phyloP scores from a whole-genome alignment of 2,329 filamentous ascomycete species.

The Penicillium nordicum region DNA sequence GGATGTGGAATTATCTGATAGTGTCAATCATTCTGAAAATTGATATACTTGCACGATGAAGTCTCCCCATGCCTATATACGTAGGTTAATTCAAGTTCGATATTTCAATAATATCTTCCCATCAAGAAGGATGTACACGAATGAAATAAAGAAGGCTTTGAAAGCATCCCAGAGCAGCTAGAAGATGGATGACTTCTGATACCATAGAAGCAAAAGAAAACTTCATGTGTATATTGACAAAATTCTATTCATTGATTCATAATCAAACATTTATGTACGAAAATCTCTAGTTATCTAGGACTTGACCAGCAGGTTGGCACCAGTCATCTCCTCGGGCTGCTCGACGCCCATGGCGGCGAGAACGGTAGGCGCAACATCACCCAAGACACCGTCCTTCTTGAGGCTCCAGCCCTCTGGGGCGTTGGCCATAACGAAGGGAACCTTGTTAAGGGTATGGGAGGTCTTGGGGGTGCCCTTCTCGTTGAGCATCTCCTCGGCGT shows the following conservation, averaged over 20 bases:
- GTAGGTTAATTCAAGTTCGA: background rate
- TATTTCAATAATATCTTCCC: background rate
- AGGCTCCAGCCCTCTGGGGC: conserved; percentile 85
- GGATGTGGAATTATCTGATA: background rate
- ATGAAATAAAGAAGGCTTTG: background rate
- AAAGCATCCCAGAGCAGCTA: too few species aligned
- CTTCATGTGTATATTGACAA: conserved; percentile 22
- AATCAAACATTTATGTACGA: conserved; percentile 14
- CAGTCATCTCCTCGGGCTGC: conserved; percentile 89
- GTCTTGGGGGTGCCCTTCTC: conserved; percentile 95
- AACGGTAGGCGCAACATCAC: conserved; percentile 94
- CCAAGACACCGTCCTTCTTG: conserved; percentile 83
- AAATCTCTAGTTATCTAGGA: conserved; percentile 28
- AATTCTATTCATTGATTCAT: conserved; percentile 25
- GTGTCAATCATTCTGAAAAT: background rate
- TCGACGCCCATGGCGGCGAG: conserved; percentile 86
- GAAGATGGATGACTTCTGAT: background rate
- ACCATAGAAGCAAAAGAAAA: background rate
- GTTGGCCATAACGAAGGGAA: conserved; percentile 97
- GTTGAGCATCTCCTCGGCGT: conserved; percentile 99
- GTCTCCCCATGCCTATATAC: background rate
- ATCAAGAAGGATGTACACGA: too few species aligned
- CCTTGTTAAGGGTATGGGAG: conserved; percentile 95
- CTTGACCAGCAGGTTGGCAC: conserved; percentile 78
- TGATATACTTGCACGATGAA: background rate